These are phyloP conservation scores for Thielaviopsis populi DNA, from an alignment of 2,329 filamentous ascomycete genomes.

Conservation along the genomic window DNA sequence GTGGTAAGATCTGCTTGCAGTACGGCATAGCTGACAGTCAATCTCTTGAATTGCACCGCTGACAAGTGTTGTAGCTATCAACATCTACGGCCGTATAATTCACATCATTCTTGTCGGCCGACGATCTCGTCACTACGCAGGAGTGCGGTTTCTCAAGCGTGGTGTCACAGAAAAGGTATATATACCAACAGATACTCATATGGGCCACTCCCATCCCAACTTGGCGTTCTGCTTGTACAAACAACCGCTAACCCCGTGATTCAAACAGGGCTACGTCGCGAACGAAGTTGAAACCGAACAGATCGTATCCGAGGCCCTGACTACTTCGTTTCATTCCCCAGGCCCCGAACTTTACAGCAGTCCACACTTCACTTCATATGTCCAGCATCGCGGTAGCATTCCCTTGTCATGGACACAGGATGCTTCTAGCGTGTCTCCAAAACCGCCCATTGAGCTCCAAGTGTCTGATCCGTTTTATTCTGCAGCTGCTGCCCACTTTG, in stretches of 20 bases:
- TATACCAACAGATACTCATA: background rate
- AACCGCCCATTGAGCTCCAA: conserved; percentile 89
- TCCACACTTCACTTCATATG: conserved; percentile 86
- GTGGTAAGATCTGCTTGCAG: conserved; percentile 29
- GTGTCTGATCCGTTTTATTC: conserved; percentile 93
- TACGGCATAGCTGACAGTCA: background rate
- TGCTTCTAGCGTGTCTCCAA: conserved; percentile 84
- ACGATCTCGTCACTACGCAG: conserved; percentile 83
- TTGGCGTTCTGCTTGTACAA: background rate
- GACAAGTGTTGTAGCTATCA: conserved; percentile 43
- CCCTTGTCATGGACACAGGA: conserved; percentile 97
- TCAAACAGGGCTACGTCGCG: conserved; percentile 64
- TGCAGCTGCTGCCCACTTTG: conserved; percentile 84
- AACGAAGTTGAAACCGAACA: conserved; percentile 99
- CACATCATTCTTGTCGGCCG: conserved; percentile 91
- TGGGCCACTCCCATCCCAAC: too few relatives aligned
- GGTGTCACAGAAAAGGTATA: conserved; percentile 73
- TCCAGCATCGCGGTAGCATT: conserved; percentile 93
- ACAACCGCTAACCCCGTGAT: background rate
- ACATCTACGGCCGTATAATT: conserved; percentile 70
- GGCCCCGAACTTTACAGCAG: conserved; percentile 74
- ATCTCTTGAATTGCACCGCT: conserved; percentile 75
- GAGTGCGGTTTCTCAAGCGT: conserved; percentile 83
- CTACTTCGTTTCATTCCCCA: conserved; percentile 88
- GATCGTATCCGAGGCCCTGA: conserved; percentile 86